Evolutionary conservation across 768 basidiomycete genomes (phyloP), one percentile per base, ranked within the genome.

Genomic region (Podaxis mareebaensis): DNA sequence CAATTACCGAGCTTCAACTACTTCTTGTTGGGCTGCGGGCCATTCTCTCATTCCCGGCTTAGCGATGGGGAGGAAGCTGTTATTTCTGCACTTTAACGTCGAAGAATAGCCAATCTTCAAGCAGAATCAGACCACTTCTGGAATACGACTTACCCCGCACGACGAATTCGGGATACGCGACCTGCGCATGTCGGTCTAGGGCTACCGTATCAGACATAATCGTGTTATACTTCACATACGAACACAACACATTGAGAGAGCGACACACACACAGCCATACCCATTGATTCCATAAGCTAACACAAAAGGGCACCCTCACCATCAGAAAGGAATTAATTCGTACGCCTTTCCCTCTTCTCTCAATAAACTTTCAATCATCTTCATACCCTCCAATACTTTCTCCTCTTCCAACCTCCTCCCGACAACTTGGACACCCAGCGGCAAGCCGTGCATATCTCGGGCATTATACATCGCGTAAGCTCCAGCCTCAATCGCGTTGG

Each of bases 351-450:
- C 75, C 12, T 73, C 73, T 26, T 61, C 60, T 49, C 64, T 69
- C 61, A 81, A 63, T 33, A 76, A 61, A 13, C 33, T 38, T 40
- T 85, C 76, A 53, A 89, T 75, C 5, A 85, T 74, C 66, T 83
- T 80, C 82, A 88, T 87, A 2, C 83, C 85, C 60, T 80, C 79
- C 42, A 89, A 64, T 0, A 87, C 87, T 64, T 84, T 84, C 71
- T 90, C 88, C 69, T 90, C 88, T 67, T 87, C 84, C 38, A 88
- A 76, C 36, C 85, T 73, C 58, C 79, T 77, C 0, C 86, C 87
- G 0, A 88, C 77, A 15, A 89, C 76, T 67, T 89, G 86, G 1
- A 88, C 82, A 3, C 85, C 84, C 1, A 89, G 74, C 0, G 88
- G 87, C 10, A 88, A 73, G 2, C 86, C 86, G 48, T 81, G 74